phyloP scores from a whole-genome alignment of 495 filamentous ascomycete species.

The Pyronema domesticum region DNA sequence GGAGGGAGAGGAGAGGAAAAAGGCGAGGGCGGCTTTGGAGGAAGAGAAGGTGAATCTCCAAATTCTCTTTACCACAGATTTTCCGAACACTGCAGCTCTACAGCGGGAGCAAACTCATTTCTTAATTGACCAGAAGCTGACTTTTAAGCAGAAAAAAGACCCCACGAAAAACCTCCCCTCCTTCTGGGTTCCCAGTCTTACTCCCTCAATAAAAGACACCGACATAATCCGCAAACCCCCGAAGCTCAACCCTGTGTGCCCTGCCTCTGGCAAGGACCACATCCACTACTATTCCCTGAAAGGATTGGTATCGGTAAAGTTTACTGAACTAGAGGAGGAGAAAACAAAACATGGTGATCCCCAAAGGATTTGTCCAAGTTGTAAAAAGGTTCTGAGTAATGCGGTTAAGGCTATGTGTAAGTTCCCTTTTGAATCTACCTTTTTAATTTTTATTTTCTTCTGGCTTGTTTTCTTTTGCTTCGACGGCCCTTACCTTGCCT shows the following conservation, averaged over 20 bases:
- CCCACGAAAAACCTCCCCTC: slow-evolving; percentile 62
- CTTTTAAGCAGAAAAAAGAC: slow-evolving; percentile 25
- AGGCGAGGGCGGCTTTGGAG: slow-evolving; percentile 48
- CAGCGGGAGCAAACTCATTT: too few species aligned
- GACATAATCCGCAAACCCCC: slow-evolving; percentile 37
- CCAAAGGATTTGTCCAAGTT: slow-evolving; percentile 64
- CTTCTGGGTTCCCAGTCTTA: slow-evolving; percentile 86
- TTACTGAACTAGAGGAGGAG: slow-evolving; percentile 53
- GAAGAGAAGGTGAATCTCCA: slow-evolving; percentile 46
- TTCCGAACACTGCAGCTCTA: background rate
- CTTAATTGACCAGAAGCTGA: too few species aligned
- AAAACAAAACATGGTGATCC: slow-evolving; percentile 31
- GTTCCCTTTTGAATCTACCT: slow-evolving; percentile 12
- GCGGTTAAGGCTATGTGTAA: slow-evolving; percentile 57
- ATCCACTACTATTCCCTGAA: slow-evolving; percentile 71
- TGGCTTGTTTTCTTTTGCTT: background rate
- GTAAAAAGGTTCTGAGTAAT: slow-evolving; percentile 70
- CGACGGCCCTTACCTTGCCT: background rate
- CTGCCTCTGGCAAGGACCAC: slow-evolving; percentile 48
- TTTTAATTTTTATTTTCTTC: background rate
- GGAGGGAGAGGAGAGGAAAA: slow-evolving; percentile 48
- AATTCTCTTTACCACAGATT: background rate
- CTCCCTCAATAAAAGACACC: slow-evolving; percentile 42
- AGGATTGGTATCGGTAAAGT: slow-evolving; percentile 58
- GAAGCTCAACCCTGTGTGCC: slow-evolving; percentile 64